Percentiles rank a stretch among this genome's conserved stretches.
These are phyloP conservation scores for Diaporthe citrichinensis DNA, from an alignment of 2,329 filamentous ascomycete genomes.

Conservation along the genomic window DNA sequence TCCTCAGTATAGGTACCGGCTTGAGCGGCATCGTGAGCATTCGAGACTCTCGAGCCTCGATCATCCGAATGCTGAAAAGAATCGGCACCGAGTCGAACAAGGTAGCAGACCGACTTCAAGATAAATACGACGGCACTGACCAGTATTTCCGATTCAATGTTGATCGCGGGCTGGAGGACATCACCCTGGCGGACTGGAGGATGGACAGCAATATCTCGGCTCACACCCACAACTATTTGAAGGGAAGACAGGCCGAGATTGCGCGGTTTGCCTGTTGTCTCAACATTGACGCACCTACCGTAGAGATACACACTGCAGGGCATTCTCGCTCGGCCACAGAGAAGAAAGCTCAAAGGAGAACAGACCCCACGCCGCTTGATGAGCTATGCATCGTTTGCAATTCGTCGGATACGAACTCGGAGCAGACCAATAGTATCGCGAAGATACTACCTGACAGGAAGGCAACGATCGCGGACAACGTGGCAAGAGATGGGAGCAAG, in stretches of 20 bases:
- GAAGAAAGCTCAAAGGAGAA: neutral
- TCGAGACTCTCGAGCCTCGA: neutral
- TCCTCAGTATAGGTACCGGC: constrained; percentile 49
- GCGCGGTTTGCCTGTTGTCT: neutral
- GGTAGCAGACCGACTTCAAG: constrained; percentile 41
- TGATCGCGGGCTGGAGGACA: constrained; percentile 47
- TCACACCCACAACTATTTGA: constrained; percentile 45
- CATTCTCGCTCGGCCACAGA: neutral
- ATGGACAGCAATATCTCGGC: constrained; percentile 45
- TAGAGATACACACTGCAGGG: neutral
- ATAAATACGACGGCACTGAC: constrained; percentile 40
- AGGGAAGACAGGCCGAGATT: constrained; percentile 35
- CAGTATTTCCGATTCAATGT: constrained; percentile 49
- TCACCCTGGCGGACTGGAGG: constrained; percentile 47
- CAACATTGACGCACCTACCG: neutral
- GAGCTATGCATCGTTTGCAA: neutral
- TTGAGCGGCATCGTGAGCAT: constrained; percentile 44
- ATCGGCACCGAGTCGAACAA: constrained; percentile 45
- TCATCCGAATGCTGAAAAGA: constrained; percentile 25
- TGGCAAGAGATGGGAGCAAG: neutral
- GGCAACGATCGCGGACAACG: neutral
- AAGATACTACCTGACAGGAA: neutral
- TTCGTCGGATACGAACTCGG: neutral
- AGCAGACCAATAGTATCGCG: neutral
- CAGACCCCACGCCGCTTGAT: too few species aligned